Evolutionary conservation across 768 basidiomycete species (phyloP), one percentile per base, ranked within the genome.

Genomic region (Pilatotrama ljubarskyi): DNA sequence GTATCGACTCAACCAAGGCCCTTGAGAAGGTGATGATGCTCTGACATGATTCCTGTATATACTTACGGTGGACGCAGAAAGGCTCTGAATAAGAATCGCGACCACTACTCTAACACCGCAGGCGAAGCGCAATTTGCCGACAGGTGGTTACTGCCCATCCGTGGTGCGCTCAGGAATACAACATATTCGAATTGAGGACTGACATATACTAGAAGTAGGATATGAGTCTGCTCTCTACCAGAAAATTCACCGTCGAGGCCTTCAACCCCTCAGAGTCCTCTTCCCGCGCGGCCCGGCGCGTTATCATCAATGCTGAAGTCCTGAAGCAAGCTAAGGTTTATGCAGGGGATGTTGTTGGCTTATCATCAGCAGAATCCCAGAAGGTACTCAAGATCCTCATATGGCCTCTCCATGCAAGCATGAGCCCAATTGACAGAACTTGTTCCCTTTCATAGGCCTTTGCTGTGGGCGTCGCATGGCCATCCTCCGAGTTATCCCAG

Each of bases 381-480:
- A 75, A 73, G 72, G 78, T 78, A 68, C 73, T 38, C 1, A 18
- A 35, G 20, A 29, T 18, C 29, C 50, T 55, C 55, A 57, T 42
- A 51, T 57, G 55, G 49, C 36, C 35, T 25, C 24, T 29, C 26
- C 35, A 9, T 41, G 20, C 29, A 41, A 17, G 36, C 53, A 43
- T 41, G 47, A 18, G 26, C 46, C 43, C 49, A 10, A 9, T 25
- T 62, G 42, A 61, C 38, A 22, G 8, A 49, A 18, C 13, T 22
- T 55, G 22, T 40, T 55, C 56, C 41, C 22, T 37, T 20, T 41
- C 43, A 62, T 58, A 88, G 87, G 73, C 78, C 43, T 86, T 86
- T 70, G 82, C 86, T 13, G 76, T 91, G 53, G 91, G 91, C 5
- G 74, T 85, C 46, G 80, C 82, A 65, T 93, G 91, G 91, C 90